Evolutionary conservation across 192 early-diverging fungal genomes (phyloP).

Genomic region (Coemansia sp.): DNA sequence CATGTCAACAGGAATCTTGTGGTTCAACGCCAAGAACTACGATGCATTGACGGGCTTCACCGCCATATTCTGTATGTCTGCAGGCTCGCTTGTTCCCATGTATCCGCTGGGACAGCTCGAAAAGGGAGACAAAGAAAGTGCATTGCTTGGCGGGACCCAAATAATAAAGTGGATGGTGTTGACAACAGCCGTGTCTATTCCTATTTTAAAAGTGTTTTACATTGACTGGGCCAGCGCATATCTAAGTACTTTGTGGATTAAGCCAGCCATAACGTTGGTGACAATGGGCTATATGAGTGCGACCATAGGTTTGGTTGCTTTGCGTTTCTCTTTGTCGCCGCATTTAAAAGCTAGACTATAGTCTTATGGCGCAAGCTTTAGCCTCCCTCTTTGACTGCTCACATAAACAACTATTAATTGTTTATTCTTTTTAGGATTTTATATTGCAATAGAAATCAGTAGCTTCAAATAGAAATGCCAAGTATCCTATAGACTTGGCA

Average conservation of each 20-base stretch:
- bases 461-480: constrained; percentile 7
- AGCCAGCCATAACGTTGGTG: constrained; percentile 28
- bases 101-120: constrained; percentile 49
- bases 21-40: constrained; percentile 36
- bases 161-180: constrained; percentile 47
- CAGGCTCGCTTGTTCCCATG: constrained; percentile 50
- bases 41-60: constrained; percentile 38
- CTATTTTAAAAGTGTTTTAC: constrained; percentile 48
- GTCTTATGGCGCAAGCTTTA: constrained; percentile 4
- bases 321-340: constrained; percentile 50
- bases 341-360: constrained; percentile 32
- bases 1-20: constrained; percentile 25
- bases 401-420: constrained; percentile 2
- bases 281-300: constrained; percentile 35
- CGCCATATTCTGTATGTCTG: constrained; percentile 39
- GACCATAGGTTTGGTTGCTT: constrained; percentile 30
- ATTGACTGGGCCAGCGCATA: constrained; percentile 44
- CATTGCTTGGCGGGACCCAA: constrained; percentile 42
- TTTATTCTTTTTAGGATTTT: constrained; percentile 5
- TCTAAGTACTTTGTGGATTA: constrained; percentile 37
- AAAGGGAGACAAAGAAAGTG: constrained; percentile 45
- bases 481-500: constrained; percentile 3
- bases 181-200: constrained; percentile 49
- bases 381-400: not conserved
- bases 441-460: not conserved